Base-by-base conservation (phyloP, 192 early-diverging fungal species). In the Gonapodya sp. region DNA sequence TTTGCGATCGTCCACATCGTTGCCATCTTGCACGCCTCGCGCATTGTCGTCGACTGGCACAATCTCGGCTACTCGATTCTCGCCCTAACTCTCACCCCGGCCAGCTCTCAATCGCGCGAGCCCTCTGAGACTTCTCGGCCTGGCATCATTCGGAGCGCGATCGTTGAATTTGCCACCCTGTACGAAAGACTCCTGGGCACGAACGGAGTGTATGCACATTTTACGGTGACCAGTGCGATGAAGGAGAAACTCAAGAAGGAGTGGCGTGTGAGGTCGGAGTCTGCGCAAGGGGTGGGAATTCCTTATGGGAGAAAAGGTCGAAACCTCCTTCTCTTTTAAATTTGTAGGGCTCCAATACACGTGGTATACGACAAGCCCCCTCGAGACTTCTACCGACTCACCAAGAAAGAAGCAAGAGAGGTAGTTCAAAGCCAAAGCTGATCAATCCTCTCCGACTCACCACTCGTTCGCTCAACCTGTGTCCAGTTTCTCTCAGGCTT, bases 1-100 rank as follows among this genome's bases (percentile, higher is more conserved):
- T 88, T 99, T 77, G 36, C 91, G 1, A 88, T 98, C 80, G 94
- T 89, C 36, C 94, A 93, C 33, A 74, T 92, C 1, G 87, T 93
- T 16, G 86, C 88, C 35, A 88, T 89, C 78, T 31, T 95, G 32
- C 89, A 91, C n/a, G 86, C 91, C 34, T 85, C 91, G 24, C 87
- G 87, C 73, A 85, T 99, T 1, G 87, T 98, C 73, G 95, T 99
- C 72, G 97, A 99, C 85, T 99, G 97, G 97, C 97, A 99, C 83
- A 99, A 99, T 85, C 96, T 96, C 84, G 97, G 96, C 31, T 93
- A 92, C 83, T 93, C 95, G 0, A 89, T 99, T 35, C 92, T 99
- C 35, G 92, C 87, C 8, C 81, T 96, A 35, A 90, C 86, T 73
- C 81, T 96, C 31, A 16, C 46, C 8, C 8, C 46, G 46, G 8